A percentile compares a stretch with the other conserved stretches of the same genome.
These are phyloP conservation scores for Euphorbia tirucalli DNA, from an alignment of 345 rosid genomes.

Conservation along the genomic window DNA sequence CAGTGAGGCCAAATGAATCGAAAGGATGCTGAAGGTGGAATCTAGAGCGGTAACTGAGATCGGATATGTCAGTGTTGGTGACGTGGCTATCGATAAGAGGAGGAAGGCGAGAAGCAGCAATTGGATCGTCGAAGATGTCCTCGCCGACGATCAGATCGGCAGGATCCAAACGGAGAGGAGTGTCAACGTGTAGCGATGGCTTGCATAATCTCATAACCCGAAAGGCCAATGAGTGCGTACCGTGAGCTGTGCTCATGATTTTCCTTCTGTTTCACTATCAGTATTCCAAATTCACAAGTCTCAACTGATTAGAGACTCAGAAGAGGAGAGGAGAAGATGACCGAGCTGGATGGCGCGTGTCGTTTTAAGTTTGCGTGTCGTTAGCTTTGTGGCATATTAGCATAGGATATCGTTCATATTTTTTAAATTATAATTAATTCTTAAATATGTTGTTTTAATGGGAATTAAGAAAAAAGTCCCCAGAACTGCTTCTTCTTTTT, in stretches of 20 bases:
- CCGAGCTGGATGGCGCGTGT: background rate
- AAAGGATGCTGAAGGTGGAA: constrained; percentile 62
- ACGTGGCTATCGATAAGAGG: constrained; percentile 37
- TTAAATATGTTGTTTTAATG: too few species aligned
- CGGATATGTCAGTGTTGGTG: constrained; percentile 40
- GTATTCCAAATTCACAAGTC: background rate
- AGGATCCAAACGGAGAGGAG: constrained; percentile 80
- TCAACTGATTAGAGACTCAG: background rate
- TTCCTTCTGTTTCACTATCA: background rate
- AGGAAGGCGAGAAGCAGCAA: constrained; percentile 62
- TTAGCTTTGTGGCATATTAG: too few species aligned
- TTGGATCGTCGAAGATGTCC: constrained; percentile 79
- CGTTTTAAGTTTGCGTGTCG: too few species aligned
- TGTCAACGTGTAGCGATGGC: constrained; percentile 82
- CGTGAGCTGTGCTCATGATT: constrained; percentile 55
- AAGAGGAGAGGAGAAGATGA: too few species aligned
- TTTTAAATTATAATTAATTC: too few species aligned
- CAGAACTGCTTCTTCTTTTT: too few species aligned
- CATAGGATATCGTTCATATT: too few species aligned
- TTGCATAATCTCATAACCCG: constrained; percentile 95
- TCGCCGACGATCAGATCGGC: constrained; percentile 88
- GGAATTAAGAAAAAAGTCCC: too few species aligned
- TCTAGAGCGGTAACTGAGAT: constrained; percentile 67
- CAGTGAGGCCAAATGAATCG: constrained; percentile 87
- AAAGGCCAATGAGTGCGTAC: constrained; percentile 91